Evolutionary conservation across 148 eudicot genomes (phyloP).

Genomic region (Amaranthus cruentus): DNA sequence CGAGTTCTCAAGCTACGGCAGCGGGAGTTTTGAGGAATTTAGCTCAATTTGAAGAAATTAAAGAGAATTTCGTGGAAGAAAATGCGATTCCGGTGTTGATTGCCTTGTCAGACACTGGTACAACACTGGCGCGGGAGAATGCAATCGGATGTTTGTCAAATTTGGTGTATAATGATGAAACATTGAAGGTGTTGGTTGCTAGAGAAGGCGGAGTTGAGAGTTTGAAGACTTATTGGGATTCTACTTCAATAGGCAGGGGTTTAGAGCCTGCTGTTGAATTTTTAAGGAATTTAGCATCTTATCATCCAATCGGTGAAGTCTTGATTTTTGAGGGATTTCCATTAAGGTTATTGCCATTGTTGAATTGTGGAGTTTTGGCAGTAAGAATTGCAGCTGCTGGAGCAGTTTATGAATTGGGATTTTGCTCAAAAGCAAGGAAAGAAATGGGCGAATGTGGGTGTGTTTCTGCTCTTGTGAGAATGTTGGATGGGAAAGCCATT

Average conservation of each 20-base stretch:
- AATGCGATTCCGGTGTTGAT: conserved; percentile 52
- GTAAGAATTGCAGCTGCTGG: conserved; percentile 69
- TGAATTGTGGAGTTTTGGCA: conserved; percentile 60
- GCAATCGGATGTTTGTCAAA: conserved; percentile 68
- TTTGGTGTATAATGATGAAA: conserved; percentile 47
- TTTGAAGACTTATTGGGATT: conserved; percentile 68
- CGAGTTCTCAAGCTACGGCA: conserved; percentile 64
- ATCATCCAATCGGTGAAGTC: conserved; percentile 43
- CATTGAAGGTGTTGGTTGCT: conserved; percentile 54
- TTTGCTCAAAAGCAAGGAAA: conserved; percentile 44
- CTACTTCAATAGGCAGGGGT: conserved; percentile 30
- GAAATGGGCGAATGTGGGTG: conserved; percentile 80
- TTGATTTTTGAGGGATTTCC: conserved; percentile 56
- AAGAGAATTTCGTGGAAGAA: conserved; percentile 74
- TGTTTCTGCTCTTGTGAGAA: conserved; percentile 46
- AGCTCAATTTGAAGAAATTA: conserved; percentile 52
- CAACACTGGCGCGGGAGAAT: conserved; percentile 62
- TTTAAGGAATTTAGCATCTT: conserved; percentile 43
- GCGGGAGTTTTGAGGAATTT: conserved; percentile 64
- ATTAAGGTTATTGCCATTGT: conserved; percentile 30
- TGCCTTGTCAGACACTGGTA: conserved; percentile 51
- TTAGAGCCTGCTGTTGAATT: conserved; percentile 61
- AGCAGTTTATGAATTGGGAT: conserved; percentile 51
- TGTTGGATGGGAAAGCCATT: conserved; percentile 74
- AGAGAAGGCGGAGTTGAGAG: conserved; percentile 70